Conservation (phyloP, 257 asterid genomes). For the Plantago elongata region DNA sequence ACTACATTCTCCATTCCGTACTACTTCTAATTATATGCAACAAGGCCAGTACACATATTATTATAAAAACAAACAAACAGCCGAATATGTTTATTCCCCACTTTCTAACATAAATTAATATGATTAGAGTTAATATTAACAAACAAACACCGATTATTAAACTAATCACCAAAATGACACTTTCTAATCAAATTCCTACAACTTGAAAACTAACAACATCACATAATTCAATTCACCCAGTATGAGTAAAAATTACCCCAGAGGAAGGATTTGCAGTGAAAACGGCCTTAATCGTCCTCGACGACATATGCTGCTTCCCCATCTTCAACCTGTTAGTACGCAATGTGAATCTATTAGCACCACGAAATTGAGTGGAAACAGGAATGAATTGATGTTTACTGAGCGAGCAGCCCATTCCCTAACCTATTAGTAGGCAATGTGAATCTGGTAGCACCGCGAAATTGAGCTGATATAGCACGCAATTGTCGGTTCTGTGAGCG, state of each 20-base stretch:
- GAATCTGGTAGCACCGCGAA: slow-evolving; percentile 43
- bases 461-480: slow-evolving; percentile 55
- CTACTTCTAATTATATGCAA: not conserved
- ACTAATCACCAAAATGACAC: not conserved
- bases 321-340: slow-evolving; percentile 39
- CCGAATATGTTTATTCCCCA: too few species aligned
- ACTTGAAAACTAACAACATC: too few species aligned
- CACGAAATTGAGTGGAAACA: slow-evolving; percentile 17
- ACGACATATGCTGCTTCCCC: slow-evolving; percentile 41
- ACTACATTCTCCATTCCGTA: not conserved
- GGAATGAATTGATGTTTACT: not conserved
- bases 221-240: too few species aligned
- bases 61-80: too few species aligned
- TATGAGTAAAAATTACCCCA: slow-evolving; percentile 33
- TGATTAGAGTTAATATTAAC: not conserved
- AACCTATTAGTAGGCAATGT: not conserved
- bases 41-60: too few species aligned
- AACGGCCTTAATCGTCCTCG: slow-evolving; percentile 48
- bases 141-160: too few species aligned
- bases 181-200: too few species aligned
- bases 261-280: slow-evolving; percentile 56
- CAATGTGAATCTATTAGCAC: slow-evolving; percentile 28
- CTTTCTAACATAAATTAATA: too few species aligned
- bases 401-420: too few species aligned
- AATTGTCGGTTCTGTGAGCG: slow-evolving; percentile 21